Evolutionary conservation across 176 grass and related monocot species (phyloP), one percentile per base, ranked within the genome.

Genomic region (Oropetium thomaeum): DNA sequence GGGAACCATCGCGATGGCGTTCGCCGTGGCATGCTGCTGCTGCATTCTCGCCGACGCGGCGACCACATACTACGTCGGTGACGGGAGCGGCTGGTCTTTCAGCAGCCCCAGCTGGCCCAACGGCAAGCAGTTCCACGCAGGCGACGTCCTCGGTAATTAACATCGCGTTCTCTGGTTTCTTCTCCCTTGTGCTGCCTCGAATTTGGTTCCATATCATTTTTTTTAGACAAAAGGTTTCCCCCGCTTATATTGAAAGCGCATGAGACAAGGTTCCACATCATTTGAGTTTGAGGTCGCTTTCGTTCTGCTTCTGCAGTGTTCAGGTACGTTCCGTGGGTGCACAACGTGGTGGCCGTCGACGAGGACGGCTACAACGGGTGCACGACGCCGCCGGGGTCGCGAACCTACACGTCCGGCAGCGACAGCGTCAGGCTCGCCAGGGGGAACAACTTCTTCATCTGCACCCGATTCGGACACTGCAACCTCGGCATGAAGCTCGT

Each of bases 41-140:
- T 34, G 41, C 32, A 1, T 31, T 17, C 30, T 74, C 1, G 47
- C 16, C 44, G 60, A 71, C 44, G 82, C 73, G 5, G 68, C 43
- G 70, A 75, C 85, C 79, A 88, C 89, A 43, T 84, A 92, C 83
- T 37, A 85, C 80, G 89, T 92, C 82, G 89, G 89, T 8, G 89
- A 84, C 58, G 76, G 9, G 67, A 11, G 22, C 31, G 73, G 85
- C 79, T 92, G 89, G 89, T 84, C 85, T 23, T 70, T 92, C 59
- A 61, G 79, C 62, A 84, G 71, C 68, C 43, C 35, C 1, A 65
- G 80, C 59, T 92, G 89, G 89, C 77, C 89, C 72, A 88, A 71
- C 75, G 89, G 89, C 20, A 92, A 88, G 89, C 82, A 83, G 35
- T 92, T 92, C 85, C 70, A 65, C 71, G 84, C 86, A 67, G 78